phyloP scores from a whole-genome alignment of 1,139 yeast species.

The Magnusiomyces magnusii region DNA sequence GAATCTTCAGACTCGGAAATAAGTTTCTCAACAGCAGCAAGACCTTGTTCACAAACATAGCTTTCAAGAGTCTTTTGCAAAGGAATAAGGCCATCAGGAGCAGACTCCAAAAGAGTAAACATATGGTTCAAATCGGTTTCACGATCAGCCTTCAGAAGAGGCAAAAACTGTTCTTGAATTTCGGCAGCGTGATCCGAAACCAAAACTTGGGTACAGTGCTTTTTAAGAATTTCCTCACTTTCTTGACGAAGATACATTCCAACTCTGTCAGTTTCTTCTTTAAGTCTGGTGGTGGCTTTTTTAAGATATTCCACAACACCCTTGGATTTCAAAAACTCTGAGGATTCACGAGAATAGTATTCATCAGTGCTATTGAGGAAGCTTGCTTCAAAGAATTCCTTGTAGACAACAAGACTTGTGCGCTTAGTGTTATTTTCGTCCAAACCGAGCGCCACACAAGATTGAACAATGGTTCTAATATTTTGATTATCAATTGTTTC shows the following conservation, averaged over 20 bases:
- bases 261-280: conserved; percentile 74
- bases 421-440: conserved; percentile 64
- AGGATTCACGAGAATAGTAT: conserved; percentile 67
- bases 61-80: conserved; percentile 65
- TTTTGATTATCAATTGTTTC: conserved; percentile 62
- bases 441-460: conserved; percentile 52
- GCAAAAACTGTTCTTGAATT: conserved; percentile 69
- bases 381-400: conserved; percentile 66
- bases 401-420: conserved; percentile 73
- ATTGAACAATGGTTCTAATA: conserved; percentile 70
- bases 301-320: conserved; percentile 88
- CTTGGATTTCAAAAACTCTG: conserved; percentile 56
- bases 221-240: conserved; percentile 69
- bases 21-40: conserved; percentile 58
- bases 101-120: conserved; percentile 67
- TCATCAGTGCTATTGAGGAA: conserved; percentile 67
- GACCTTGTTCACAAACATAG: conserved; percentile 69
- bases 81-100: conserved; percentile 61
- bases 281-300: conserved; percentile 73
- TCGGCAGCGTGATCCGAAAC: conserved; percentile 71
- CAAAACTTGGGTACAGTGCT: conserved; percentile 64
- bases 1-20: conserved; percentile 42
- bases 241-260: conserved; percentile 79
- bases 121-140: conserved; percentile 70
- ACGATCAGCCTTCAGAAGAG: conserved; percentile 67